phyloP scores from a whole-genome alignment of 352 stramenopile genomes.

The Lagenidium sp. region DNA sequence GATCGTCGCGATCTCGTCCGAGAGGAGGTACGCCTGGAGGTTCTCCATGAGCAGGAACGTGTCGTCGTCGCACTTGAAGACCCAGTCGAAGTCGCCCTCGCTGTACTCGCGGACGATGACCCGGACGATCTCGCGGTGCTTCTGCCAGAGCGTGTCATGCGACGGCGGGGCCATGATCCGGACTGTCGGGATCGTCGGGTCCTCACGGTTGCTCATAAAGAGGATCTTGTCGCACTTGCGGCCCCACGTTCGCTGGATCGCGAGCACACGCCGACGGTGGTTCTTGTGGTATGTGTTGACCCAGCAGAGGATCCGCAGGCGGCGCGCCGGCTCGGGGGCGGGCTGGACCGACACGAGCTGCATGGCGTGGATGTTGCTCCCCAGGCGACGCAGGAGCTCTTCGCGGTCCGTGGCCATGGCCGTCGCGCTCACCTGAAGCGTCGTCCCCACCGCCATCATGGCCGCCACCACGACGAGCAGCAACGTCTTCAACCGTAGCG shows the following conservation, averaged over 20 bases:
- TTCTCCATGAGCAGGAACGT: constrained; percentile 85
- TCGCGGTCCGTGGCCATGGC: constrained; percentile 3
- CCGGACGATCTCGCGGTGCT: constrained; percentile 75
- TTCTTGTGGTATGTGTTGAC: constrained; percentile 81
- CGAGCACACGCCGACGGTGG: constrained; percentile 40
- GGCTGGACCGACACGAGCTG: constrained; percentile 53
- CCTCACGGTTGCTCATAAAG: constrained; percentile 81
- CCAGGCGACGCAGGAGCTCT: constrained; percentile 29
- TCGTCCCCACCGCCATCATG: too few species aligned
- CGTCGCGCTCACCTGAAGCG: neutral
- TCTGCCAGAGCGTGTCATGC: constrained; percentile 79
- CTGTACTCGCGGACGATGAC: constrained; percentile 54
- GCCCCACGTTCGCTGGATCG: constrained; percentile 77
- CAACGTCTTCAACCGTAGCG: too few species aligned
- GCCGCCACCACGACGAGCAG: too few species aligned
- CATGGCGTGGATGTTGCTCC: constrained; percentile 61
- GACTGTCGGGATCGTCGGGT: constrained; percentile 49
- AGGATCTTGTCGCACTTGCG: constrained; percentile 80
- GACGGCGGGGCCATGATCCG: constrained; percentile 48
- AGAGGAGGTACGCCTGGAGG: constrained; percentile 61
- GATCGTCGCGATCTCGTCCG: constrained; percentile 28
- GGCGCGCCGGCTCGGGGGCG: constrained; percentile 18
- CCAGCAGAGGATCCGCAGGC: constrained; percentile 72
- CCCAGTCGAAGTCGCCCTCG: constrained; percentile 68
- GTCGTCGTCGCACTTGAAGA: constrained; percentile 87